Conservation (phyloP, 495 filamentous ascomycete genomes). For the Lineolata rhizophorae region DNA sequence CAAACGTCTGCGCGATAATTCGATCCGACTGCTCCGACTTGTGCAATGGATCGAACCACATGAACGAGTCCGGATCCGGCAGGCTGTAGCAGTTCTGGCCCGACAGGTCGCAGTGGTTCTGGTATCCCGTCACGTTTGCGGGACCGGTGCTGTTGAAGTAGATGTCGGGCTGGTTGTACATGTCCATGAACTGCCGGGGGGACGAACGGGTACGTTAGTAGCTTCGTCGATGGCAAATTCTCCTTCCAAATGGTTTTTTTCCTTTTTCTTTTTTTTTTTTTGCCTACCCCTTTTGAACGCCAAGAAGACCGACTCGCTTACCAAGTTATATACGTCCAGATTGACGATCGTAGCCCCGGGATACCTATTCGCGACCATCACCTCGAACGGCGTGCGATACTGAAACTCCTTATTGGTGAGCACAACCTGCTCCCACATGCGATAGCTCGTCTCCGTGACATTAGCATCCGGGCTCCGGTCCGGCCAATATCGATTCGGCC, state of each 20-base stretch:
- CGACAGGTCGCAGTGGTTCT: conserved; percentile 26
- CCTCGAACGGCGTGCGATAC: conserved; percentile 36
- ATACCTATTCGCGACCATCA: conserved; percentile 28
- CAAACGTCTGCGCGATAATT: conserved; percentile 35
- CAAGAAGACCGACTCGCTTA: conserved; percentile 15
- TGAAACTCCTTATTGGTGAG: conserved; percentile 37
- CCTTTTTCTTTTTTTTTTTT: neutral
- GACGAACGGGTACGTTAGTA: neutral
- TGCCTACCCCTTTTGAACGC: neutral
- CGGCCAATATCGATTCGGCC: neutral
- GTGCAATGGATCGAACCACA: conserved; percentile 45
- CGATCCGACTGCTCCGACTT: conserved; percentile 33
- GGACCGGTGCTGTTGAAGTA: conserved; percentile 37
- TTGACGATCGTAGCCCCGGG: conserved; percentile 37
- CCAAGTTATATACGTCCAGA: conserved; percentile 39
- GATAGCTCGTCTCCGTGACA: conserved; percentile 28
- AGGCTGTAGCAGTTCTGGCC: conserved; percentile 12
- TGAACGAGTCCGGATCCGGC: conserved; percentile 20
- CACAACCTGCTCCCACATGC: conserved; percentile 39
- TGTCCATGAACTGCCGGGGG: conserved; percentile 29
- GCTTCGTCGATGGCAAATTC: conserved; percentile 1
- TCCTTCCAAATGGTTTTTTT: neutral
- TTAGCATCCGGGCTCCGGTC: conserved; percentile 18
- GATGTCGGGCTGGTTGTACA: conserved; percentile 30
- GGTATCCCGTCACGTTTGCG: conserved; percentile 37